Conservation (phyloP, 768 basidiomycete genomes). For the Plicaturopsis crispa region DNA sequence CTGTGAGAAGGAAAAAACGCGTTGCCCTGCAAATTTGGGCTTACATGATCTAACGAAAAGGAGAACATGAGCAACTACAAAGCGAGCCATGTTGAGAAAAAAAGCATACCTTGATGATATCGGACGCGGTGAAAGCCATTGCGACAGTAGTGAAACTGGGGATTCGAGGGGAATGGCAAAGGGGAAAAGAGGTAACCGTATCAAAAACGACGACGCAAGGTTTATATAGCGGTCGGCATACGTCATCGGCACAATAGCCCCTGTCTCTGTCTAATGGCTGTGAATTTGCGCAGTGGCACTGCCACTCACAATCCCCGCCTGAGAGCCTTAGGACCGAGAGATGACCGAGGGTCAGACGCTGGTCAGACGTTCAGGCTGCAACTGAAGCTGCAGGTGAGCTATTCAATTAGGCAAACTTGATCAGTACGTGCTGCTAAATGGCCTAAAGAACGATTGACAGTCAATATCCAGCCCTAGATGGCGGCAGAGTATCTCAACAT, state of each 20-base stretch:
- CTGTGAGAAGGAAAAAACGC: constrained; percentile 10
- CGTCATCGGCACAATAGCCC: too few relatives aligned
- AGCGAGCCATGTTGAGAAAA: constrained; percentile 9
- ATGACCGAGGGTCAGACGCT: background rate
- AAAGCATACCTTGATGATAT: constrained; percentile 77
- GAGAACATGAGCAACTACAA: too few relatives aligned
- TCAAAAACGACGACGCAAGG: too few relatives aligned
- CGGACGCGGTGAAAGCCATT: constrained; percentile 69
- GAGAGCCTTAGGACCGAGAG: too few relatives aligned
- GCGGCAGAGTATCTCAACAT: constrained; percentile 12
- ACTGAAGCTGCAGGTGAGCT: background rate
- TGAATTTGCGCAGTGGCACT: too few relatives aligned
- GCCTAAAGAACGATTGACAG: too few relatives aligned
- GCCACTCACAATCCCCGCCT: too few relatives aligned
- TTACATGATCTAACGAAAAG: constrained; percentile 35
- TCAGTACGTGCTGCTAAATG: constrained; percentile 11
- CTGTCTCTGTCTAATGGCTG: too few relatives aligned
- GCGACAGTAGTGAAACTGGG: constrained; percentile 9
- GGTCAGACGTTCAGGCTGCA: background rate
- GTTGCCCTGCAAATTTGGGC: constrained; percentile 6
- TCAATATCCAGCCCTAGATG: too few relatives aligned
- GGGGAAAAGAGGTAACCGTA: too few relatives aligned
- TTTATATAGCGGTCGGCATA: too few relatives aligned
- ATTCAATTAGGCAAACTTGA: background rate
- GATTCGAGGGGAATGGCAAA: constrained; percentile 7